Percentiles rank a stretch among this genome's conserved stretches.
These are phyloP conservation scores for Chlorophyllum brunneum DNA, from an alignment of 768 basidiomycete species.

Conservation along the genomic window DNA sequence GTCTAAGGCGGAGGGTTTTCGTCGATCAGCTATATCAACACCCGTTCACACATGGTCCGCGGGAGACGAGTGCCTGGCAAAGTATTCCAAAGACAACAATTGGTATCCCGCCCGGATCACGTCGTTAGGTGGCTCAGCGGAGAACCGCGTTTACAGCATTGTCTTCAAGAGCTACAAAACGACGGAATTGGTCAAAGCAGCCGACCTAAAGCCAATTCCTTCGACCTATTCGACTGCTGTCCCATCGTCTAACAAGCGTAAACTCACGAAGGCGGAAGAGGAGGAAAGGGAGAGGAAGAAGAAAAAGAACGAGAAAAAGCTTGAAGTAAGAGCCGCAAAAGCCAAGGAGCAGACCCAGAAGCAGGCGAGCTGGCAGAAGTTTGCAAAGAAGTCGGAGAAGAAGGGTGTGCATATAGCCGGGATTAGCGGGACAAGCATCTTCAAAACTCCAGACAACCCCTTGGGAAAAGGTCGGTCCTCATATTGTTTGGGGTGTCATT, in stretches of 20 bases:
- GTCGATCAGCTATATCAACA: conserved; percentile 31
- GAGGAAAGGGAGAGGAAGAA: conserved; percentile 87
- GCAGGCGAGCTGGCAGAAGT: conserved; percentile 91
- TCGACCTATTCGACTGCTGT: conserved; percentile 45
- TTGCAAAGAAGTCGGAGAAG: conserved; percentile 91
- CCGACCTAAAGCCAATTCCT: conserved; percentile 69
- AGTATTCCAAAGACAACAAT: conserved; percentile 77
- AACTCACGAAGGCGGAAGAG: conserved; percentile 75
- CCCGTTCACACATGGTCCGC: conserved; percentile 64
- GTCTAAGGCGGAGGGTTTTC: conserved; percentile 32
- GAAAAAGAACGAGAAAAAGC: conserved; percentile 94
- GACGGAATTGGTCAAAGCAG: conserved; percentile 75
- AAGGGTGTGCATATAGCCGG: conserved; percentile 92
- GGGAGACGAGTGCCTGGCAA: conserved; percentile 83
- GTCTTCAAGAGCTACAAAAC: conserved; percentile 91
- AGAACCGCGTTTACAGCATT: conserved; percentile 84
- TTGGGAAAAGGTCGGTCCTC: conserved; percentile 67
- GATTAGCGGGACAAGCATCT: conserved; percentile 84
- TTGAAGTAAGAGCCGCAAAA: conserved; percentile 78
- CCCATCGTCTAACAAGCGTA: conserved; percentile 63
- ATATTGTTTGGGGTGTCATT: conserved; percentile 11
- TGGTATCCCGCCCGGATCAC: conserved; percentile 92
- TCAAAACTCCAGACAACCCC: conserved; percentile 93
- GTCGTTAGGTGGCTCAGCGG: conserved; percentile 74
- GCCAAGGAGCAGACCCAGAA: conserved; percentile 84